Evolutionary conservation across 371 early-diverging fungal genomes (phyloP), one percentile per base, ranked within the genome.

Genomic region (Lichtheimia hyalospora): DNA sequence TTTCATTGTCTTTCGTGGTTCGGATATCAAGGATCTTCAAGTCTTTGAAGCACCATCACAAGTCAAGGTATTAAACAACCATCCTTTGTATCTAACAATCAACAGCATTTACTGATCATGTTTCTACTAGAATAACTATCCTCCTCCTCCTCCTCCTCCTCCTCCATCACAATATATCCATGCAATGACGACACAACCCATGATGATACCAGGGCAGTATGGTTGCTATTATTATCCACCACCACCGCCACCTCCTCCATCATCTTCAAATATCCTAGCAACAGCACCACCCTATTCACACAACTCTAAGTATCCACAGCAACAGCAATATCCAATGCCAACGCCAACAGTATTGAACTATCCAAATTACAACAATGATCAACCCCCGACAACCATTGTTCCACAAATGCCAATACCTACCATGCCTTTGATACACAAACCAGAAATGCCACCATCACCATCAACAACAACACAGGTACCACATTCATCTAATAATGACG

Each of bases 21-120:
- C 88, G n/a, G 95, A 96, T 58, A 88, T 96, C 61, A 89, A 90
- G 73, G 91, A 91, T 68, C 80, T 96, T 58, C 88, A 90, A 61
- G 94, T 96, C 49, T 87, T 86, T 56, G 84, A 84, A 63, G 81
- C 76, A 8, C 83, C 34, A 34, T 1, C 34, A 34, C 39, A 39
- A 15, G 15, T 5, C 40, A 18, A 20, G 39, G 16, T 53, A 53
- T 12, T 53, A 39, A n/a, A 20, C 41, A 14, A 34, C 34, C 21
- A 2, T 39, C 40, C 40, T 12, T 53, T 14, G 5, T 52, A 18
- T 51, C 54, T n/a, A n/a, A 8, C 61, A 44, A 23, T 28, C 27
- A 4, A 27, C 27, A 27, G 10, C 34, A 34, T 34, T 34, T 5
- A 8, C 34, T 8, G 34, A 34, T 34, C 0, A 8, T 5, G 10